A percentile compares a stretch with the other conserved stretches of the same genome.
These are phyloP conservation scores for Solanum pinnatisectum DNA, from an alignment of 257 asterid species.

Conservation along the genomic window DNA sequence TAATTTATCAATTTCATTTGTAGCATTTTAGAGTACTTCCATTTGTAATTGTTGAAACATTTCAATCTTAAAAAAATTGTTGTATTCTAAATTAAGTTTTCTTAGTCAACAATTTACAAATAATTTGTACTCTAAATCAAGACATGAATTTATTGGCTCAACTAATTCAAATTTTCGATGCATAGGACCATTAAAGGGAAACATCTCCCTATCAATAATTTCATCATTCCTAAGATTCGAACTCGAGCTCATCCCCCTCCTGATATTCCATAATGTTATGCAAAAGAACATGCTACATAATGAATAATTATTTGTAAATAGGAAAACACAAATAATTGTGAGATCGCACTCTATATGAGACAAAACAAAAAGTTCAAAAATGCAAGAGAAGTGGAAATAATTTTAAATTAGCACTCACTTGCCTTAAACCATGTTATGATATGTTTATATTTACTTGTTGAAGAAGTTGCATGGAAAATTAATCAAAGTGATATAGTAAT, in stretches of 20 bases:
- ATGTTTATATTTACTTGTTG: neutral
- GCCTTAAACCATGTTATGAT: neutral
- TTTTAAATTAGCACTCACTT: neutral
- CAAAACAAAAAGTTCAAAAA: neutral
- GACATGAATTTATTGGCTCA: neutral
- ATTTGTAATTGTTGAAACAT: neutral
- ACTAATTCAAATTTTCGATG: neutral
- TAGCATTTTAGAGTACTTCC: neutral
- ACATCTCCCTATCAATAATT: neutral
- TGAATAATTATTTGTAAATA: neutral
- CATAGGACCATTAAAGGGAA: neutral
- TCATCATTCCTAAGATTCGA: neutral
- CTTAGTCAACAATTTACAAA: neutral
- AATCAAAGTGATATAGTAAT: neutral
- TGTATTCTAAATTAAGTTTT: neutral
- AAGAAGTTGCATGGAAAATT: neutral
- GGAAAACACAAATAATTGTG: neutral
- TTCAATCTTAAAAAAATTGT: neutral
- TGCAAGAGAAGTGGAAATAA: neutral
- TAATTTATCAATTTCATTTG: neutral
- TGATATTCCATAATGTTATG: neutral
- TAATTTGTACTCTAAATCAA: neutral
- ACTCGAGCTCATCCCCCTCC: neutral
- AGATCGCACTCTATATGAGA: neutral
- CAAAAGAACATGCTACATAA: neutral